These are phyloP conservation scores for Podaxis sp. DNA, from an alignment of 768 basidiomycete species.

Conservation along the genomic window DNA sequence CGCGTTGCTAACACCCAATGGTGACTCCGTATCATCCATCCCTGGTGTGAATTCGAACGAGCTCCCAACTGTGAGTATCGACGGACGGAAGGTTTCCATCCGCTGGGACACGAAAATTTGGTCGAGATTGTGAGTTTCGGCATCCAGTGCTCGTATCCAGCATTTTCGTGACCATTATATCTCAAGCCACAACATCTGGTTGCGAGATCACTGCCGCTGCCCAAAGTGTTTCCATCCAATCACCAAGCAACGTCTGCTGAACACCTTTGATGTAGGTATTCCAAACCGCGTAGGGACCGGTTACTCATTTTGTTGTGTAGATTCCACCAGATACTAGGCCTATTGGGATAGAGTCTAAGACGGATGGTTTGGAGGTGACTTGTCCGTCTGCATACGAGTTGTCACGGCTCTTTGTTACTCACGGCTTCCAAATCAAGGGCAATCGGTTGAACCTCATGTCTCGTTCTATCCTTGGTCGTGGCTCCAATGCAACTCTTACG, in stretches of 20 bases:
- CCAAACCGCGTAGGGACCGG: background rate
- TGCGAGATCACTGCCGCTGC: conserved; percentile 92
- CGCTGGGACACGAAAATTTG: conserved; percentile 72
- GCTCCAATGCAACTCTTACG: conserved; percentile 77
- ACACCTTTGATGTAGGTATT: conserved; percentile 72
- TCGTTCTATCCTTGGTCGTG: conserved; percentile 89
- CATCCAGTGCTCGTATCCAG: background rate
- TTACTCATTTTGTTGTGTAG: conserved; percentile 36
- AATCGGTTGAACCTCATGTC: conserved; percentile 59
- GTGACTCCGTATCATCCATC: conserved; percentile 16
- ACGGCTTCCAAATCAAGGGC: conserved; percentile 39
- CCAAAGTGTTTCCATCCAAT: conserved; percentile 80
- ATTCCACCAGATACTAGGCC: conserved; percentile 78
- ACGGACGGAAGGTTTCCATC: conserved; percentile 62
- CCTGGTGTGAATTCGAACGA: conserved; percentile 29
- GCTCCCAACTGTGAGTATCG: conserved; percentile 53
- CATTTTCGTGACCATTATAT: background rate
- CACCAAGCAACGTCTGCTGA: conserved; percentile 88
- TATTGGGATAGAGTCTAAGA: conserved; percentile 48
- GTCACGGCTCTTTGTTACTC: background rate
- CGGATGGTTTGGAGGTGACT: conserved; percentile 67
- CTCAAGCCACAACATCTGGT: conserved; percentile 84
- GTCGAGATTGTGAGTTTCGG: conserved; percentile 70
- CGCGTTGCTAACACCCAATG: conserved; percentile 17
- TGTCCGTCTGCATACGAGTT: conserved; percentile 49